Base-by-base conservation (phyloP, 345 rosid genomes). In the Eutrema japonicum region DNA sequence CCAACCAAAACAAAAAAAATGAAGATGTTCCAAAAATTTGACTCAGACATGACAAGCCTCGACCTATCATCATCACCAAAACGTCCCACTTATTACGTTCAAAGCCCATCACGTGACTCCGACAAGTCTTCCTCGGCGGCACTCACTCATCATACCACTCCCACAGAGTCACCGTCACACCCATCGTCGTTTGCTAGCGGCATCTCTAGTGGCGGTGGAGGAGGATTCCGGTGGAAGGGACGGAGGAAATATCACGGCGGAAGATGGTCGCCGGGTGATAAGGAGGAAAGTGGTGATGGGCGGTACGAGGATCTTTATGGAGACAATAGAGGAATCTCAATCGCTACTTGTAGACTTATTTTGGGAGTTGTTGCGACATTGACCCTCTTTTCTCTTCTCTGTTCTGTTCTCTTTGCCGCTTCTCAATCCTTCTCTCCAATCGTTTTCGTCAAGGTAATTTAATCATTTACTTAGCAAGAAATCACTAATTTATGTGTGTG, bases 91-190 rank as follows among this genome's bases (percentile, higher is more conserved):
- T 92, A 89, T 68, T 92, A 72, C 78, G 93, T 86, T 14, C 94
- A 89, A 68, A 88, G 90, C 77, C 97, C 96, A 42, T 89, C 96
- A 14, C 82, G 92, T 65, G 97, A 92, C 67, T 95, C 88, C 74
- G 96, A 89, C 73, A 89, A 89, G 83, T 88, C 92, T n/a, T 86
- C 89, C 11, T 73, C 86, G 70, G 92, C 82, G 10, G 85, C 89
- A 80, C 84, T 71, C 0, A 76, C 76, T 57, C 70, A 77, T 47
- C 81, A 80, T 41, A 78, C 78, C 83, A 69, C 88, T 63, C 97
- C 92, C 36, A 72, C 82, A 46, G 96, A 92, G 68, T 89, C 97
- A 10, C 96, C 97, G 8, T 92, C 97, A 4, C 88, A 86, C 76
- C 87, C 86, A 1, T 92, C 96, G 5, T 83, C 96, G 5, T 83